Evolutionary conservation across 192 early-diverging fungal genomes (phyloP).

Genomic region (Coemansia biformis): DNA sequence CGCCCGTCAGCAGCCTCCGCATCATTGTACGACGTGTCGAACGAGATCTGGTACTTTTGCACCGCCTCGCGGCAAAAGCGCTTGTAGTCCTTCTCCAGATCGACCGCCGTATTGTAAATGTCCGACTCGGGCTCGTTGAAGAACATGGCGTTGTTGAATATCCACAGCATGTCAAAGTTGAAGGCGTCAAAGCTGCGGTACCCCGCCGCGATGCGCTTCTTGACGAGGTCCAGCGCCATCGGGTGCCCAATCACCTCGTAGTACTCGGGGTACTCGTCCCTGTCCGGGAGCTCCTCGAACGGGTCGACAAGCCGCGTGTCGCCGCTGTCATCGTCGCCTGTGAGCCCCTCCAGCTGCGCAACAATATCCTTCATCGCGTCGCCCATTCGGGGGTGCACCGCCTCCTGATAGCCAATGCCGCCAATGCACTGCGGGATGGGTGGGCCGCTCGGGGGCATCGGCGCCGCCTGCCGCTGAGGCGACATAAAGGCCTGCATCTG

Average conservation of each 20-base stretch:
- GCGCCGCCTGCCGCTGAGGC: neutral
- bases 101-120: slow-evolving; percentile 70
- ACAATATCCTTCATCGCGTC: slow-evolving; percentile 44
- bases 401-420: slow-evolving; percentile 43
- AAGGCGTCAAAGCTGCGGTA: slow-evolving; percentile 70
- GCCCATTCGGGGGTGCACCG: slow-evolving; percentile 31
- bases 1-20: slow-evolving; percentile 31
- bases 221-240: slow-evolving; percentile 55
- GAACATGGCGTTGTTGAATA: slow-evolving; percentile 88
- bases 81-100: slow-evolving; percentile 37
- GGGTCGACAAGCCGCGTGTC: slow-evolving; percentile 66
- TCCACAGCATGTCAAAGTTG: slow-evolving; percentile 70
- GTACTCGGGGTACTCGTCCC: slow-evolving; percentile 85
- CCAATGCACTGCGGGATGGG: slow-evolving; percentile 46
- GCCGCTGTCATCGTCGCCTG: slow-evolving; percentile 26
- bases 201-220: slow-evolving; percentile 58
- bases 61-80: slow-evolving; percentile 22
- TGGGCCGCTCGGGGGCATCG: slow-evolving; percentile 8
- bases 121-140: slow-evolving; percentile 86
- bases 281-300: slow-evolving; percentile 72
- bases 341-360: slow-evolving; percentile 17
- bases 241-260: slow-evolving; percentile 79
- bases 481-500: neutral
- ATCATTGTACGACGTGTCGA: slow-evolving; percentile 42
- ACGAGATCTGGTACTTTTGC: slow-evolving; percentile 36